Evolutionary conservation across 352 stramenopile species (phyloP).

Genomic region (Globisporangium alternatum): DNA sequence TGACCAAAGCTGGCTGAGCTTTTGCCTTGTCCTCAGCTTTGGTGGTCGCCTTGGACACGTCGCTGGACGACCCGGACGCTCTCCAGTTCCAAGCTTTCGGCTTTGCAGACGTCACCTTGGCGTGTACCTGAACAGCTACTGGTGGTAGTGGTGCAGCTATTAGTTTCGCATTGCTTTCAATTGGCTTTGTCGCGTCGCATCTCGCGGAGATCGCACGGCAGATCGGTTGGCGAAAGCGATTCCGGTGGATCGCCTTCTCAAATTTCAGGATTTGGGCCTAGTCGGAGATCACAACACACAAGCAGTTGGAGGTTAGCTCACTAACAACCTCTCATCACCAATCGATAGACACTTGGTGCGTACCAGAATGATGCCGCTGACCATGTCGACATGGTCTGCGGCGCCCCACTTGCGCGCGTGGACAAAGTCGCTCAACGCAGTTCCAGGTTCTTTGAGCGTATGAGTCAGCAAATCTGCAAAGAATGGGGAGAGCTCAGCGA

Average conservation of each 20-base stretch:
- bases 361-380: constrained; percentile 57
- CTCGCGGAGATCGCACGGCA: constrained; percentile 27
- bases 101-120: neutral
- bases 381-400: constrained; percentile 24
- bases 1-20: neutral
- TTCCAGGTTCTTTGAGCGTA: neutral
- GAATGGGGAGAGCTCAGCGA: constrained; percentile 35
- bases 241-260: constrained; percentile 58
- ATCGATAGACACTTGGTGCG: neutral
- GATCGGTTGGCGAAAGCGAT: constrained; percentile 46
- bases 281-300: neutral
- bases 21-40: neutral
- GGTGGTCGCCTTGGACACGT: neutral
- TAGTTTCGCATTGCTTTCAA: neutral
- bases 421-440: constrained; percentile 24
- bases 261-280: constrained; percentile 46
- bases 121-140: neutral
- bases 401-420: constrained; percentile 11
- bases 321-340: neutral
- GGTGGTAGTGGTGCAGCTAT: neutral
- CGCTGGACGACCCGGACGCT: neutral
- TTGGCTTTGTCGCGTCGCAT: constrained; percentile 3
- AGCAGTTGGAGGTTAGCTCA: neutral
- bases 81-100: constrained; percentile 18
- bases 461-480: constrained; percentile 6